These are phyloP conservation scores for Triticum dicoccoides DNA, from an alignment of 176 grass and related monocot genomes.

Conservation along the genomic window DNA sequence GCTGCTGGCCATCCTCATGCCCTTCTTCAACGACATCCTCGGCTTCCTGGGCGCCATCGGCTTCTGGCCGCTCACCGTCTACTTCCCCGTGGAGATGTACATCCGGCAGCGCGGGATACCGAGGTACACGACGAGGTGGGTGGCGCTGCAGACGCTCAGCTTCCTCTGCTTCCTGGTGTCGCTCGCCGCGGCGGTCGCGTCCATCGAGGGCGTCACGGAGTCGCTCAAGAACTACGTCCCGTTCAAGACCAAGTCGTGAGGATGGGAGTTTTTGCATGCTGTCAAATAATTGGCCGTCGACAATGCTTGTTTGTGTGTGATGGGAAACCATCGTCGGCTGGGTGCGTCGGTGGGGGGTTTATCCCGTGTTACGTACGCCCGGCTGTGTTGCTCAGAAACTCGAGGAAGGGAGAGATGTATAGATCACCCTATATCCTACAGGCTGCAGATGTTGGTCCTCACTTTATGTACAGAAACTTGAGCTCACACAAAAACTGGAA, in stretches of 20 bases:
- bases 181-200: conserved; percentile 55
- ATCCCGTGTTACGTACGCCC: background rate
- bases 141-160: conserved; percentile 67
- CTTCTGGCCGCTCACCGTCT: conserved; percentile 96
- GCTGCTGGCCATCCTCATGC: conserved; percentile 68
- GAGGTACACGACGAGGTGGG: conserved; percentile 56
- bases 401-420: background rate
- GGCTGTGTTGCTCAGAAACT: background rate
- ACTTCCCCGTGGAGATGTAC: conserved; percentile 93
- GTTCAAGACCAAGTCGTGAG: conserved; percentile 55
- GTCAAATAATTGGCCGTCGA: background rate
- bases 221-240: conserved; percentile 61
- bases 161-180: conserved; percentile 81
- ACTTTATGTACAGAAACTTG: conserved; percentile 12
- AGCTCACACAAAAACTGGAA: background rate
- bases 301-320: background rate
- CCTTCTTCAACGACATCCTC: conserved; percentile 94
- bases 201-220: conserved; percentile 62
- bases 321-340: background rate
- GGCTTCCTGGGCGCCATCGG: conserved; percentile 75
- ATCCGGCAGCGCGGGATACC: conserved; percentile 57
- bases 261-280: background rate
- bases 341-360: background rate
- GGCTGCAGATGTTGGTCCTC: background rate
- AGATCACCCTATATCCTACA: background rate